These are phyloP conservation scores for Euphorbia celastroides DNA, from an alignment of 441 rosid genomes.

Conservation along the genomic window DNA sequence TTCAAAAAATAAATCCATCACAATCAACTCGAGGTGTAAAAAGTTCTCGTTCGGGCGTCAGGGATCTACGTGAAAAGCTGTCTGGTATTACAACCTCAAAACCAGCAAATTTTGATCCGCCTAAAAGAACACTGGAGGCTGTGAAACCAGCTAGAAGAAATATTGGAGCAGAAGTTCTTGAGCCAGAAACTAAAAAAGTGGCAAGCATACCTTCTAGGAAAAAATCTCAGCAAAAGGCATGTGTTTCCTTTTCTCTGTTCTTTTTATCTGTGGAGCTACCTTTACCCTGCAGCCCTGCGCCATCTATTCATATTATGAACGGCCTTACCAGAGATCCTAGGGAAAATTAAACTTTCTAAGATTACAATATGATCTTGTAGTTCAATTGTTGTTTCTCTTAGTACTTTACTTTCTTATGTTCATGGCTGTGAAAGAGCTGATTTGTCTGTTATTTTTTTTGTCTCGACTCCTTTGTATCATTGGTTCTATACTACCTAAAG, in stretches of 20 bases:
- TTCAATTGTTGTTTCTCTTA: background rate
- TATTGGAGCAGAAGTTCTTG: constrained; percentile 50
- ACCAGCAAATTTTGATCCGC: constrained; percentile 48
- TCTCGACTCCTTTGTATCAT: background rate
- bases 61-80: constrained; percentile 87
- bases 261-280: no score
- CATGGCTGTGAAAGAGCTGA: background rate
- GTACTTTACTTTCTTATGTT: background rate
- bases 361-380: background rate
- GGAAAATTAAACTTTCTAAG: background rate
- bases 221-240: constrained; percentile 66
- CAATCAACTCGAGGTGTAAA: constrained; percentile 48
- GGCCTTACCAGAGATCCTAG: background rate
- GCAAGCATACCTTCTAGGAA: constrained; percentile 41
- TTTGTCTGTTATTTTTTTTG: background rate
- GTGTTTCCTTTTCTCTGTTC: background rate
- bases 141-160: constrained; percentile 54
- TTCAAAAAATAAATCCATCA: constrained; percentile 57
- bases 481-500: background rate
- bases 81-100: constrained; percentile 69
- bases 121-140: constrained; percentile 48
- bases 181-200: constrained; percentile 47
- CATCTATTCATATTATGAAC: background rate
- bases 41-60: constrained; percentile 45
- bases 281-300: no score